Evolutionary conservation across 257 asterid genomes (phyloP).

Genomic region (Fraxinus excelsior): DNA sequence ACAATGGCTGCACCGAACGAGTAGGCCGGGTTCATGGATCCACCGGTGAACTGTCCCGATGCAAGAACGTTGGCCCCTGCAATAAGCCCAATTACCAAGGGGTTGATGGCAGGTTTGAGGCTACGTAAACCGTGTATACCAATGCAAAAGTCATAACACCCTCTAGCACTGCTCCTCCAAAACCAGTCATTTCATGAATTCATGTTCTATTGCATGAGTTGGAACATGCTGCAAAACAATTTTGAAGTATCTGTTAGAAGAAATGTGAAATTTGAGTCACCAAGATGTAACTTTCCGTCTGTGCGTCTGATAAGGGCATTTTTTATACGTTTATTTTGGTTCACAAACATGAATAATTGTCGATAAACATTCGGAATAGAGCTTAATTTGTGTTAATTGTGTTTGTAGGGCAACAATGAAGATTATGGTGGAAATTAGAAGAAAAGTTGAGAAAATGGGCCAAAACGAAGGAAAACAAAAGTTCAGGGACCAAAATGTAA

Average conservation of each 20-base stretch:
- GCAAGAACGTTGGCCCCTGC: slow-evolving; percentile 79
- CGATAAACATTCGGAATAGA: too few species aligned
- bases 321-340: too few species aligned
- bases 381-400: too few species aligned
- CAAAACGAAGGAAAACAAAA: too few species aligned
- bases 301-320: too few species aligned
- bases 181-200: slow-evolving; percentile 95
- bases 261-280: background rate
- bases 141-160: slow-evolving; percentile 74
- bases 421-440: too few species aligned
- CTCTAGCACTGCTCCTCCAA: slow-evolving; percentile 80
- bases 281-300: too few species aligned
- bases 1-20: slow-evolving; percentile 66
- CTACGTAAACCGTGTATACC: slow-evolving; percentile 71
- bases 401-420: too few species aligned
- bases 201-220: slow-evolving; percentile 39
- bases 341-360: too few species aligned
- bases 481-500: too few species aligned
- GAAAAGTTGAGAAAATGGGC: too few species aligned
- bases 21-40: slow-evolving; percentile 83
- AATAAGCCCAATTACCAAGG: slow-evolving; percentile 61
- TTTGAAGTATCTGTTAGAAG: background rate
- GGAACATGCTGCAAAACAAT: slow-evolving; percentile 47
- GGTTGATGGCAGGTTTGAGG: slow-evolving; percentile 72
- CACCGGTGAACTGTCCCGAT: slow-evolving; percentile 78